These are phyloP conservation scores for Apostasia shenzhenica DNA, from an alignment of 106 monocot genomes.

Conservation along the genomic window DNA sequence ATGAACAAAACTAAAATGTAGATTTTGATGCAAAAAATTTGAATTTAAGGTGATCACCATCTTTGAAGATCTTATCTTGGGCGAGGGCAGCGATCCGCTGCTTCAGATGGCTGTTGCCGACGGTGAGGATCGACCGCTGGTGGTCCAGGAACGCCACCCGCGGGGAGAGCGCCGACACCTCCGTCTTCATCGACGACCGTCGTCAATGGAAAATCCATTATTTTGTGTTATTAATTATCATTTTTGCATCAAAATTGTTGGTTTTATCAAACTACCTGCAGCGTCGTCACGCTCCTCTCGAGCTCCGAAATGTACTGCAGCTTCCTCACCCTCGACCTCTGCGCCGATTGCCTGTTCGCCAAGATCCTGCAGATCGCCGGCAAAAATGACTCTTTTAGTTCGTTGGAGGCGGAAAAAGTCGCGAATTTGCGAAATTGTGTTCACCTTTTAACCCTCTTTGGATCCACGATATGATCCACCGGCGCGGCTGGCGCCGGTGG, in stretches of 20 bases:
- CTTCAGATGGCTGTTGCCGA: conserved; percentile 77
- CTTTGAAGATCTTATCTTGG: conserved; percentile 86
- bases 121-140: conserved; percentile 72
- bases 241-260: neutral
- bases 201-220: neutral
- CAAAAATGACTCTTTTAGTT: neutral
- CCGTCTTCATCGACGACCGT: conserved; percentile 36
- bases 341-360: conserved; percentile 88
- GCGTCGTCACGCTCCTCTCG: conserved; percentile 59
- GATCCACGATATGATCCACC: conserved; percentile 21
- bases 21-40: too few species aligned
- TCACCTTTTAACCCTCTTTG: conserved; percentile 80
- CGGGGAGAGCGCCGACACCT: conserved; percentile 81
- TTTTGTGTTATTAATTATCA: neutral
- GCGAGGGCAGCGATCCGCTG: conserved; percentile 78
- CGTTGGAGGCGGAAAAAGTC: too few species aligned
- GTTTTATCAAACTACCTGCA: conserved; percentile 37
- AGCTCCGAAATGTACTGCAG: conserved; percentile 92
- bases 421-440: too few species aligned
- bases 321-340: conserved; percentile 82
- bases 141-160: conserved; percentile 85
- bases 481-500: neutral
- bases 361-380: conserved; percentile 39
- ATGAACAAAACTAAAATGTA: too few species aligned
- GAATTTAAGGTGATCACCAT: conserved; percentile 26